These are phyloP conservation scores for Epichloe typhina DNA, from an alignment of 2,329 filamentous ascomycete species.

Conservation along the genomic window DNA sequence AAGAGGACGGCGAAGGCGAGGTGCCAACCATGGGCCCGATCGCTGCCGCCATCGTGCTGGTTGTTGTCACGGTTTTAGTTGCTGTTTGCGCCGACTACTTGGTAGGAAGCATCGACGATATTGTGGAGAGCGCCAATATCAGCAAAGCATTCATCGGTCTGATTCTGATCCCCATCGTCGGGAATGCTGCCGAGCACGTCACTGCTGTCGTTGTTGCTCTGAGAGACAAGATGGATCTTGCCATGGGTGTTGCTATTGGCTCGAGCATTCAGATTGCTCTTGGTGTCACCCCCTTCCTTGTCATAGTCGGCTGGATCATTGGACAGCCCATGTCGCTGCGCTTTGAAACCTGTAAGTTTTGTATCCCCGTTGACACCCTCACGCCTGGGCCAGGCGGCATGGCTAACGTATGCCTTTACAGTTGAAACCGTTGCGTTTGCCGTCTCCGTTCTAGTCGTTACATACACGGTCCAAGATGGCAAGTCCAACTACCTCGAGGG, in stretches of 20 bases:
- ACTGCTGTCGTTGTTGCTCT: slow-evolving; percentile 68
- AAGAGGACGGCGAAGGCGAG: slow-evolving; percentile 27
- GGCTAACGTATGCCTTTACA: slow-evolving; percentile 11
- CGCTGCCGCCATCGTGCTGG: slow-evolving; percentile 52
- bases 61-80: slow-evolving; percentile 57
- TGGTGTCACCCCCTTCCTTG: slow-evolving; percentile 63
- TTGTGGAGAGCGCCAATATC: slow-evolving; percentile 57
- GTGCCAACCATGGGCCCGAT: slow-evolving; percentile 45
- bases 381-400: too few species aligned
- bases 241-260: slow-evolving; percentile 71
- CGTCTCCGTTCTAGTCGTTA: slow-evolving; percentile 61
- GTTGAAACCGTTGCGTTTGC: slow-evolving; percentile 69
- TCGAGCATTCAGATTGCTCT: slow-evolving; percentile 74
- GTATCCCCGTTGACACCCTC: not conserved
- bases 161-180: slow-evolving; percentile 67
- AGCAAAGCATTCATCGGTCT: slow-evolving; percentile 73
- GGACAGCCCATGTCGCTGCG: slow-evolving; percentile 61
- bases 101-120: slow-evolving; percentile 60
- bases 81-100: slow-evolving; percentile 65
- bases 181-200: slow-evolving; percentile 70
- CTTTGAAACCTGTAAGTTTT: slow-evolving; percentile 49
- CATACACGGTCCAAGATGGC: slow-evolving; percentile 66
- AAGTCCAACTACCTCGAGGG: slow-evolving; percentile 78
- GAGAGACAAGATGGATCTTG: slow-evolving; percentile 62
- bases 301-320: slow-evolving; percentile 70